Evolutionary conservation across 164 flowering plant genomes (phyloP), one percentile per base, ranked within the genome.

Genomic region (Saururus chinensis): DNA sequence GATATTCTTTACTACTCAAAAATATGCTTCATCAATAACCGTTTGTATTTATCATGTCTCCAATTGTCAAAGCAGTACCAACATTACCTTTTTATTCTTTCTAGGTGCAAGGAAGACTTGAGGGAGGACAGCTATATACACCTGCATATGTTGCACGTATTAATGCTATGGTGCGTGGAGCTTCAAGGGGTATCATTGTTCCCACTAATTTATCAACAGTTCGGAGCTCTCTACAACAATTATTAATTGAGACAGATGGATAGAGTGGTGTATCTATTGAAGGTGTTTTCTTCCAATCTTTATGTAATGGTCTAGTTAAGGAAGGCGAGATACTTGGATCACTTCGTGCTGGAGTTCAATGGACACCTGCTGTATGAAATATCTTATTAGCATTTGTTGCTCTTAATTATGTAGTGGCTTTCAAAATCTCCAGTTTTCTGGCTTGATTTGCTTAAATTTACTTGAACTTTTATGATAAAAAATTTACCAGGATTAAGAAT

Each of bases 71-170:
- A 19, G 22, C 11, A 53, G 26, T 40, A 62, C 51, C 14, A 30
- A 53, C 9, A 2, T 48, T 30, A n/a, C 9, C 11, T 51, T 57
- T n/a, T 40, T 52, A 53, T 16, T 66, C 20, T 23, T 41, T 73
- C 13, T 70, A 93, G 99, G 88, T 93, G 70, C 84, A 88, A 81
- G 99, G 92, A 60, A 86, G 96, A 77, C 78, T 90, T 69, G 99
- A 93, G 76, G 99, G 97, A 70, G 99, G 97, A 65, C 99, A 88
- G 58, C 63, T 93, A 62, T 93, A 93, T 68, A 93, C 99, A 4
- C 99, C 97, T 1, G 88, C 80, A 0, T 88, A 90, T 80, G 89
- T 93, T 65, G 84, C 89, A 48, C 91, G 95, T 67, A 88, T 93
- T 68, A 77, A 67, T 79, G 91, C 92, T 20, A 93, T 90, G 97